Conservation (phyloP, 768 basidiomycete species). For the Lactarius indigo region DNA sequence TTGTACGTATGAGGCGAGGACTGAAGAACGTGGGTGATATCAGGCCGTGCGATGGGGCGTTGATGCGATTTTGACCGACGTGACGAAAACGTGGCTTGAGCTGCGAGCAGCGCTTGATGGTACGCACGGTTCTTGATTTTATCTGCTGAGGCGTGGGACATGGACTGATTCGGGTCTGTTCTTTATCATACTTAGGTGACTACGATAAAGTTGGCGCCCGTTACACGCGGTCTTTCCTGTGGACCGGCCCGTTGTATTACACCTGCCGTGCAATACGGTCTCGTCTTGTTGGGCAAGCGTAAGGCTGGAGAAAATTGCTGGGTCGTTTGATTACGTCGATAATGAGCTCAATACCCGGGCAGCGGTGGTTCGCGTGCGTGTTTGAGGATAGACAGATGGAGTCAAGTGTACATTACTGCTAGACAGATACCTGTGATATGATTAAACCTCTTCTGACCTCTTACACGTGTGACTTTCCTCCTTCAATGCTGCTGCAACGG, state of each 20-base stretch:
- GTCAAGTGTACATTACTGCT: too few relatives aligned
- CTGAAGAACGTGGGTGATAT: constrained; percentile 31
- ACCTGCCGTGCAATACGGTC: constrained; percentile 16
- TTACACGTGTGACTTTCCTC: neutral
- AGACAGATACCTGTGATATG: neutral
- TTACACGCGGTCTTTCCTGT: constrained; percentile 26
- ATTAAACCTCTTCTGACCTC: neutral
- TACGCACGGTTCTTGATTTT: constrained; percentile 1
- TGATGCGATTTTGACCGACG: constrained; percentile 46
- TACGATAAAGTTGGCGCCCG: constrained; percentile 25
- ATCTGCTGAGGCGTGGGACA: constrained; percentile 1
- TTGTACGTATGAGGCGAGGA: neutral
- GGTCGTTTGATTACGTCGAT: constrained; percentile 23
- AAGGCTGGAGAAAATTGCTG: constrained; percentile 22
- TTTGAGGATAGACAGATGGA: neutral
- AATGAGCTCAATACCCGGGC: neutral
- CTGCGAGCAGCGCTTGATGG: constrained; percentile 34
- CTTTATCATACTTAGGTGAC: constrained; percentile 17
- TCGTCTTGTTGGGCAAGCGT: neutral
- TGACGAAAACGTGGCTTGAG: constrained; percentile 39
- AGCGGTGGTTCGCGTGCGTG: constrained; percentile 12
- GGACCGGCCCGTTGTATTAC: constrained; percentile 25
- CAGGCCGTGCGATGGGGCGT: constrained; percentile 61
- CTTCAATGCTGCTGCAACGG: neutral
- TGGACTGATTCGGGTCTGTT: neutral